Base-by-base conservation (phyloP, 2,329 filamentous ascomycete genomes). In the Xylaria polymorpha region DNA sequence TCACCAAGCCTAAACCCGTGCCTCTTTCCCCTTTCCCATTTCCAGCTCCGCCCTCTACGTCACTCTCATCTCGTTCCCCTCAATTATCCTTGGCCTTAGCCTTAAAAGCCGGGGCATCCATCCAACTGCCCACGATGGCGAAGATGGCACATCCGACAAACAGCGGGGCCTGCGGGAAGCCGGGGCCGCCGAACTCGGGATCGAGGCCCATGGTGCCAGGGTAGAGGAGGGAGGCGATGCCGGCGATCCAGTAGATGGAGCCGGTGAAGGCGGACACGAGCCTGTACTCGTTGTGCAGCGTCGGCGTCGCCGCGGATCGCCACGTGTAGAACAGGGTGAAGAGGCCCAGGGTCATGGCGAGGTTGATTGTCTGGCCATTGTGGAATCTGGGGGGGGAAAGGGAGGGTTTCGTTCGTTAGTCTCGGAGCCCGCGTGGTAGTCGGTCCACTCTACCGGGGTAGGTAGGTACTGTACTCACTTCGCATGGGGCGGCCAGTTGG, bases 401-500 rank as follows among this genome's bases (percentile, higher is more conserved):
- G 25, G 37, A 22, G 15, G 6, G 32, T 10, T 20, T n/a, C 22
- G 48, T 61, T 15, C 18, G 32, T 61, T 35, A 44, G 50, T 53
- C 25, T 29, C 25, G 25, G 25, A 4, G 25, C 25, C 25, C 25
- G 25, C 25, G 25, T 29, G 25, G 25, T 29, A n/a, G n/a, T n/a
- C 14, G 5, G 7, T 57, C n/a, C 12, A 9, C 25, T 29, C 4
- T 29, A 29, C 25, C 25, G 25, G 25, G 25, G 8, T 37, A 6
- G 32, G 51, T 44, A 44, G 14, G 12, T 29, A 57, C 25, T 29
- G 25, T 29, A 74, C 78, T 66, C 64, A 83, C 82, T 83, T 84
- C 6, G 82, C 82, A 66, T 84, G 82, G 2, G 82, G 82, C n/a
- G 81, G 79, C 82, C 82, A 84, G 48, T 79, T 77, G 6, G 82